Evolutionary conservation across 805 yeast genomes (phyloP).

Genomic region (Saitoella complicata): DNA sequence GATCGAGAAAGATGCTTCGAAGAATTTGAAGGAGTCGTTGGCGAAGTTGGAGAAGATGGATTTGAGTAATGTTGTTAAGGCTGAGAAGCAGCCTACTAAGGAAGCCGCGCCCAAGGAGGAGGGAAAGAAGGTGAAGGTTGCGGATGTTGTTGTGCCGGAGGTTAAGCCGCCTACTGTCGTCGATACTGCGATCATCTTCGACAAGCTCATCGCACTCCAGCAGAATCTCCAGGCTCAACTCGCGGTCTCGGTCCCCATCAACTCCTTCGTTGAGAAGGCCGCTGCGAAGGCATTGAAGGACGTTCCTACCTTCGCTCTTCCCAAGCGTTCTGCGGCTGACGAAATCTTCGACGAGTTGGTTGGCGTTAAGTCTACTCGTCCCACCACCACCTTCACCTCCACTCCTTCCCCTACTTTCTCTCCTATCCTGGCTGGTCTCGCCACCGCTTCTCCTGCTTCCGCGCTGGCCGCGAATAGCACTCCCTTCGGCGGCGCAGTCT

Average conservation of each 20-base stretch:
- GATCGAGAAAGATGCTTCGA: slow-evolving; percentile 41
- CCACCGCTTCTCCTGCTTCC: too few relatives aligned
- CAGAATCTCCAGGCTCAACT: neutral
- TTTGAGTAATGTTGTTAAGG: slow-evolving; percentile 39
- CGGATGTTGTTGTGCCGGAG: slow-evolving; percentile 5
- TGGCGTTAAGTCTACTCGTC: neutral
- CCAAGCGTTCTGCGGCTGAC: neutral
- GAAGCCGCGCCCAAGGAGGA: slow-evolving; percentile 12
- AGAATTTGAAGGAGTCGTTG: slow-evolving; percentile 39
- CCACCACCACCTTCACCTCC: too few relatives aligned
- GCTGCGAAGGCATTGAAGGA: neutral
- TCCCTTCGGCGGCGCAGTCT: too few relatives aligned
- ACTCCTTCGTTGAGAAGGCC: neutral
- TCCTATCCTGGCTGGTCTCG: too few relatives aligned
- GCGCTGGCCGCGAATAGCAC: too few relatives aligned
- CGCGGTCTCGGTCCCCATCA: neutral
- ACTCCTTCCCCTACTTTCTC: too few relatives aligned
- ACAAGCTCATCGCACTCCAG: neutral
- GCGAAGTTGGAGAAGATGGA: slow-evolving; percentile 48
- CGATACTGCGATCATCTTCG: neutral
- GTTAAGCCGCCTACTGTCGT: slow-evolving; percentile 12
- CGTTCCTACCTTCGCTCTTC: neutral
- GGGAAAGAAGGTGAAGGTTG: slow-evolving; percentile 7
- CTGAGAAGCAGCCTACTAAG: slow-evolving; percentile 19
- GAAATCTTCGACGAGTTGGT: neutral